Percentiles rank a stretch among this genome's conserved stretches.
Conservation (phyloP, 441 rosid genomes). For the Capsella rubella region DNA sequence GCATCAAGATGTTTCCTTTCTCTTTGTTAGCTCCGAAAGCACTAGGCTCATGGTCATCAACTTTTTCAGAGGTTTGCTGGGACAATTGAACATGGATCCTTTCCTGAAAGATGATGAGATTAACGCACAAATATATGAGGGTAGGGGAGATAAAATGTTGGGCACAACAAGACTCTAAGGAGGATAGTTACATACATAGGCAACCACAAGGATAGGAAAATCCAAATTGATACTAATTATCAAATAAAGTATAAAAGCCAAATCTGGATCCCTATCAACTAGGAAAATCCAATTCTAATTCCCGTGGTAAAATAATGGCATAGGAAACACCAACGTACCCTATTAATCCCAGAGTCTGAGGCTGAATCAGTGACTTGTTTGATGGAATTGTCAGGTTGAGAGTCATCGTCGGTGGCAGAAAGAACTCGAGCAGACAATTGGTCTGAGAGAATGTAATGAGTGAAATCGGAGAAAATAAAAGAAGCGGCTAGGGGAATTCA, state of each 20-base stretch:
- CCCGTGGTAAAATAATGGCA: too few species aligned
- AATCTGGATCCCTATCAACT: too few species aligned
- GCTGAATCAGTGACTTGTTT: constrained; percentile 35
- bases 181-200: too few species aligned
- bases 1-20: constrained; percentile 43
- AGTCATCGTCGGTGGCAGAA: constrained; percentile 58
- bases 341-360: constrained; percentile 4
- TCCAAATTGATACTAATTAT: too few species aligned
- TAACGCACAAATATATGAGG: not conserved
- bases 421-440: constrained; percentile 70
- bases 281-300: too few species aligned
- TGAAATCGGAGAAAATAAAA: not conserved
- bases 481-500: not conserved
- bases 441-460: constrained; percentile 46
- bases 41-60: constrained; percentile 42
- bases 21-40: constrained; percentile 46
- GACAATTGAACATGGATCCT: constrained; percentile 45
- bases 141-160: not conserved
- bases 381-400: constrained; percentile 53
- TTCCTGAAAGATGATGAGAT: constrained; percentile 35
- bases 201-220: too few species aligned
- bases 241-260: too few species aligned
- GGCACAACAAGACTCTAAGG: too few species aligned
- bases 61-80: constrained; percentile 39
- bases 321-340: not conserved